Evolutionary conservation across 345 rosid genomes (phyloP), one percentile per base, ranked within the genome.

Genomic region (Acer negundo): DNA sequence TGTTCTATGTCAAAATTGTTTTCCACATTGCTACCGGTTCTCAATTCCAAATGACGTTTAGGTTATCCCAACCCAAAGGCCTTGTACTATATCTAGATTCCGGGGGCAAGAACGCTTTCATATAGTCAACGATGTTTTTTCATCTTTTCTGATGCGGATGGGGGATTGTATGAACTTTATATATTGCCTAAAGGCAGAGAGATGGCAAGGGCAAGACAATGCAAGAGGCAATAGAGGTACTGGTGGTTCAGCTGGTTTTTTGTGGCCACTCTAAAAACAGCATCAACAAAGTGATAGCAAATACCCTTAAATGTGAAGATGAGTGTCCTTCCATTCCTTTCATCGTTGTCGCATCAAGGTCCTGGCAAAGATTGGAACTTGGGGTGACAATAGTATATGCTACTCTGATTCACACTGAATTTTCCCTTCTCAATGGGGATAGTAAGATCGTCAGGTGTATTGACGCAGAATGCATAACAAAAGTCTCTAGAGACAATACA

Each of bases 361-460:
- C 23, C 91, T 92, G 49, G 90, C 92, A 61, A 92, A 94, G 67
- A 92, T 96, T 76, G 98, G 96, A 82, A 92, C 93, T 35, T 94
- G 97, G 96, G 97, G 90, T 61, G 96, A 94, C 20, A 90, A 91
- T 79, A 93, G 93, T 94, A 12, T 94, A 91, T 73, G 87, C 97
- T 20, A 94, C 98, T 15, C 24, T 94, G 73, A 91, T 90, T 71
- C 98, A 92, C 75, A 88, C 90, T 46, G 92, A 92, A 77, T 94
- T 91, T 46, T 92, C 97, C 84, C 91, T 94, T 35, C 96, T 97
- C 2, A 92, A 94, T 85, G 95, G 98, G 1, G 95, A 94, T 72
- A 88, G 83, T 75, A 97, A 93, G 53, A 89, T 92, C 23, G 91
- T 94, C 49, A 82, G 79, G 77, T 91, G 97, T 2, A 91, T 94